phyloP scores from a whole-genome alignment of 768 basidiomycete genomes.

The Lactifluus hygrophoroides region DNA sequence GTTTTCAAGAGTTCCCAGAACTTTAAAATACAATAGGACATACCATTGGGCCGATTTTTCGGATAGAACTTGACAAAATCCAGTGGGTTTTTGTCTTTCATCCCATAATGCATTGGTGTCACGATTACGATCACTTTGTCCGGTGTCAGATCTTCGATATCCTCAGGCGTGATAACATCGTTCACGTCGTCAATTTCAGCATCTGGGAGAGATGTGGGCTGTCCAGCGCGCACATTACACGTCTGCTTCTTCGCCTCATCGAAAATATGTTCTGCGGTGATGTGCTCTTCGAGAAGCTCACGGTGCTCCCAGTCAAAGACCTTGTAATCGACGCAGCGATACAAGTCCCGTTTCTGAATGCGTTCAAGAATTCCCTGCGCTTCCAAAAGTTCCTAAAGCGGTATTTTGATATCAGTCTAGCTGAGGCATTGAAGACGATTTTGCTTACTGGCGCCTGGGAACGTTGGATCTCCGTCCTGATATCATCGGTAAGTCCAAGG shows the following conservation, averaged over 20 bases:
- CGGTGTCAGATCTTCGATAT: conserved; percentile 31
- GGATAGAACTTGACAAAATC: conserved; percentile 66
- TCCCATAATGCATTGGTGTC: conserved; percentile 67
- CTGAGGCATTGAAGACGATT: not conserved
- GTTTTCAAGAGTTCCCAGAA: not conserved
- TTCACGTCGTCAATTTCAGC: conserved; percentile 6
- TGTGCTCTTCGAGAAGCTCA: conserved; percentile 21
- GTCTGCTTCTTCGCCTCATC: conserved; percentile 26
- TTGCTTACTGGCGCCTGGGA: conserved; percentile 41
- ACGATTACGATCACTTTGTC: conserved; percentile 58
- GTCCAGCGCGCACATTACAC: not conserved
- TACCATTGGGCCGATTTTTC: conserved; percentile 52
- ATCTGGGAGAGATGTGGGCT: not conserved
- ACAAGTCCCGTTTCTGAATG: conserved; percentile 55
- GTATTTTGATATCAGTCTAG: not conserved
- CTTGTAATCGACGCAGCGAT: conserved; percentile 61
- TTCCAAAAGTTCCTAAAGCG: conserved; percentile 44
- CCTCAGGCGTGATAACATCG: conserved; percentile 16
- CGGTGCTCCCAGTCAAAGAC: conserved; percentile 33
- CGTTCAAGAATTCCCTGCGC: conserved; percentile 56
- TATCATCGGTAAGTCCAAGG: conserved; percentile 58
- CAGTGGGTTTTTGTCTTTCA: conserved; percentile 60
- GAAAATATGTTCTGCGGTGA: conserved; percentile 34
- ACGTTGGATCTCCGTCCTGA: conserved; percentile 51
- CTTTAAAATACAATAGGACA: conserved; percentile 1